phyloP scores from a whole-genome alignment of 306 rosid genomes.

The Corylus avellana region DNA sequence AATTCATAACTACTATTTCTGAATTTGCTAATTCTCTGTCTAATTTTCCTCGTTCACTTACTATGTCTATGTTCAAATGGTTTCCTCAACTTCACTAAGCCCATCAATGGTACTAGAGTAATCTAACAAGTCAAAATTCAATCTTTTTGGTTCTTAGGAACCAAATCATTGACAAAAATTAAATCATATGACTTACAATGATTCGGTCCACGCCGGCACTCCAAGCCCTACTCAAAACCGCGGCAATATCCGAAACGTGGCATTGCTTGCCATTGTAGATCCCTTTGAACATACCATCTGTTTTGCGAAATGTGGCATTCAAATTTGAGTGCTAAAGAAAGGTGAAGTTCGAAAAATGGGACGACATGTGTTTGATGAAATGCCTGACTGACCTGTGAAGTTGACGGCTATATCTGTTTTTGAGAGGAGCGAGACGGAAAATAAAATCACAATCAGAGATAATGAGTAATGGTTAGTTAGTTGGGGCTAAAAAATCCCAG shows the following conservation, averaged over 20 bases:
- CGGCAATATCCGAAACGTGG: slow-evolving; percentile 72
- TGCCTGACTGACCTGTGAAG: slow-evolving; percentile 76
- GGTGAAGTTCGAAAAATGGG: not conserved
- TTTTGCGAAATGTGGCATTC: not conserved
- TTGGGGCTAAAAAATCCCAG: slow-evolving; percentile 15
- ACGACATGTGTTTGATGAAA: slow-evolving; percentile 46
- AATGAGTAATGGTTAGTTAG: slow-evolving; percentile 14
- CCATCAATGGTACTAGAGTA: not conserved
- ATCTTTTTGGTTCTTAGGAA: not conserved
- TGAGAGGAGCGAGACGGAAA: not conserved
- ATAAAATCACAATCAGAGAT: not conserved
- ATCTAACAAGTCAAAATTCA: not conserved
- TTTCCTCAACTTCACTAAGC: not conserved
- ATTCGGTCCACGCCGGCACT: slow-evolving; percentile 85
- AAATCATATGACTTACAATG: slow-evolving; percentile 45
- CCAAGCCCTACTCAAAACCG: slow-evolving; percentile 87
- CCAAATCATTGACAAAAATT: not conserved
- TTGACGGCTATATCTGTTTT: slow-evolving; percentile 84
- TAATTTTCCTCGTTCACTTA: not conserved
- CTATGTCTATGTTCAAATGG: not conserved
- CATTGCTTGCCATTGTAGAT: slow-evolving; percentile 89
- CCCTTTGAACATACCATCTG: slow-evolving; percentile 98
- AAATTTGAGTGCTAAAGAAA: not conserved
- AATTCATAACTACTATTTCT: slow-evolving; percentile 4
- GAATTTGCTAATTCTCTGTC: not conserved